Evolutionary conservation across 2,329 filamentous ascomycete species (phyloP).

Genomic region (Trichoderma gracile): DNA sequence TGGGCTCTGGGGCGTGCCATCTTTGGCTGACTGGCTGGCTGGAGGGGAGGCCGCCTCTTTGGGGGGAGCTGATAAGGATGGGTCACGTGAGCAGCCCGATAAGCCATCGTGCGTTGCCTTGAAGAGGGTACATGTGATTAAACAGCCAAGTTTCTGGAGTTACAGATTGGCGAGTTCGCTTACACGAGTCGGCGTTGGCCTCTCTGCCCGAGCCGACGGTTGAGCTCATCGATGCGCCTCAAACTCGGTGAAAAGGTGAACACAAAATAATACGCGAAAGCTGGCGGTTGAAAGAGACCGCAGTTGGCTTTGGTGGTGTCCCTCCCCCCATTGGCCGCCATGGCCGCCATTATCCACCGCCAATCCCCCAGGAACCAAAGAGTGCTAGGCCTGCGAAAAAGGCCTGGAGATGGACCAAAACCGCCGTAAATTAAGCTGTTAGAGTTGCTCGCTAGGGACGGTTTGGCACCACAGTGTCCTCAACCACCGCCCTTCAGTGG

Average conservation of each 20-base stretch:
- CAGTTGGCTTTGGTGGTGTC: too few relatives aligned
- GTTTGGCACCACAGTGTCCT: slow-evolving; percentile 7
- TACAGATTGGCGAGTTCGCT: too few relatives aligned
- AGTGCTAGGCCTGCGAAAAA: background rate
- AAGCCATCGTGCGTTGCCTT: background rate
- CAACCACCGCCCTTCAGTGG: background rate
- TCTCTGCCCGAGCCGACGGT: too few relatives aligned
- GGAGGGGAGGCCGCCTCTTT: background rate
- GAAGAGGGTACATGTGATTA: background rate
- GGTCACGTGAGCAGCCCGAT: slow-evolving; percentile 26
- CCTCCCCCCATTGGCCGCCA: too few relatives aligned
- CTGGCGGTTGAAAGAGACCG: too few relatives aligned
- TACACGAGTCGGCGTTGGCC: too few relatives aligned
- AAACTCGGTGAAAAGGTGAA: too few relatives aligned
- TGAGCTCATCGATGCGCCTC: too few relatives aligned
- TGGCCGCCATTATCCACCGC: background rate
- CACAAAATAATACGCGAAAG: too few relatives aligned
- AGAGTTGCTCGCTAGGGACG: background rate
- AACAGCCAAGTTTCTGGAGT: too few relatives aligned
- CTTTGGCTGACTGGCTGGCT: slow-evolving; percentile 12
- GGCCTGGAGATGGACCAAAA: background rate
- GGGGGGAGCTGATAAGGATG: background rate
- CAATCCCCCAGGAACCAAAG: background rate
- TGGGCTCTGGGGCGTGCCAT: too few relatives aligned
- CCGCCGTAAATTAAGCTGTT: background rate